These are phyloP conservation scores for Ogataea nonfermentans DNA, from an alignment of 805 yeast species.

Conservation along the genomic window DNA sequence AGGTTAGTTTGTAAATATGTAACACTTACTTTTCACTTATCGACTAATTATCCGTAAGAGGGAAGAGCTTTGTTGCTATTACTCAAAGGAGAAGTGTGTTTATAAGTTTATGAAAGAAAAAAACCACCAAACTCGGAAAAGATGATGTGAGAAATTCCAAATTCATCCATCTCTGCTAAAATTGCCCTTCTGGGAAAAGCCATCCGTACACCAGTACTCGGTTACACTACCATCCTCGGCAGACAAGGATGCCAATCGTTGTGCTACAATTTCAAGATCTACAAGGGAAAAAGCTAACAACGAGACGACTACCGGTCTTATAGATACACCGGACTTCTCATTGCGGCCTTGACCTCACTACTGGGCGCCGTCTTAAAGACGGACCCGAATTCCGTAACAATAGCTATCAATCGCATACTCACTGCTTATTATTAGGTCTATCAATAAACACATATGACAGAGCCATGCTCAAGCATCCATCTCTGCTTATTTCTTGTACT, in stretches of 20 bases:
- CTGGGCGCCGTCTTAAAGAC: too few species aligned
- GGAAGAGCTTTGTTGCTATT: conserved; percentile 15
- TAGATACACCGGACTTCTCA: too few species aligned
- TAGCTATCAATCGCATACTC: conserved; percentile 1
- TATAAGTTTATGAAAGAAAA: conserved; percentile 15
- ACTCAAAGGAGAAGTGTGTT: conserved; percentile 20
- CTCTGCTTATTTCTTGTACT: conserved; percentile 33
- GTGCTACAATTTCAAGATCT: too few species aligned
- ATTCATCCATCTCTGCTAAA: conserved; percentile 8
- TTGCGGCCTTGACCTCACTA: too few species aligned
- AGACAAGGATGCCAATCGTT: too few species aligned
- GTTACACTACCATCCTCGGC: too few species aligned
- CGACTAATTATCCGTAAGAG: conserved; percentile 17
- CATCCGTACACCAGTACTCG: conserved; percentile 8
- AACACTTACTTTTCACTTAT: conserved; percentile 18
- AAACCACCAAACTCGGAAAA: conserved; percentile 23
- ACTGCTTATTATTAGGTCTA: conserved; percentile 12
- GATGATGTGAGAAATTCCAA: conserved; percentile 19
- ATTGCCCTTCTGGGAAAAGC: conserved; percentile 7
- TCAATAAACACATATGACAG: conserved; percentile 8
- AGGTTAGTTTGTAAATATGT: conserved; percentile 5
- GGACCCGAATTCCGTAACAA: neutral
- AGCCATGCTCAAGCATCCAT: conserved; percentile 6
- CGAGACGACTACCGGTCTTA: too few species aligned
- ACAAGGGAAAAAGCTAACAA: too few species aligned